Evolutionary conservation across 2,329 filamentous ascomycete species (phyloP), one percentile per base, ranked within the genome.

Genomic region (Aspergillus eucalypticola): DNA sequence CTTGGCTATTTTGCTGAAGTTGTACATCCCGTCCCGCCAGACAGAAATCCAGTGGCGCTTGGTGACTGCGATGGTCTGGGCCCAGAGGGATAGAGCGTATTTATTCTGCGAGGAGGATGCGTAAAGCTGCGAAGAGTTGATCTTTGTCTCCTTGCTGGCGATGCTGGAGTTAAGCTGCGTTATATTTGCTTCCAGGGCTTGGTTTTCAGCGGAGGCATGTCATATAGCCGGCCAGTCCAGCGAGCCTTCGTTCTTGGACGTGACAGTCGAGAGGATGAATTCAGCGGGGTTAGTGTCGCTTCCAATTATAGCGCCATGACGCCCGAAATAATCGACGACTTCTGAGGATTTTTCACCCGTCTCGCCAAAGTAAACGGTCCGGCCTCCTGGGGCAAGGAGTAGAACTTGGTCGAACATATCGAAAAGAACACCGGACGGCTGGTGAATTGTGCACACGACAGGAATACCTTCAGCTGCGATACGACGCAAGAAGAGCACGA

Each of bases 371-470:
- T 88, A 88, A 0, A 87, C 84, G 0, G 84, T 87, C 68, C 81
- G 83, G 0, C 86, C 86, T 11, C 86, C 86, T 58, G 81, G 81
- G 3, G 84, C 83, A 0, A 88, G 77, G 66, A 88, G 85, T 0
- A 87, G 73, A 1, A 88, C 72, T 0, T 79, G 77, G 61, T 87
- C 85, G 55, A 87, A 96, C 60, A 90, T 87, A 73, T 95, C 89
- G 79, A 96, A 95, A 56, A 96, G 82, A 82, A 94, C 90, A 44
- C 91, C 91, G 10, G 90, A 93, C 10, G 92, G 92, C 74, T 96
- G 92, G 75, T 96, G 92, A 62, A 96, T 96, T 0, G 92, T 96
- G 77, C 90, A 94, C 11, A 96, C 85, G 73, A 96, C 88, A 41
- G 92, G 91, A 73, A 92, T 90, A 15, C 92, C 92, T 60, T 85